A percentile compares a stretch with the other conserved stretches of the same genome.
These are phyloP conservation scores for Rhodamnia argentea DNA, from an alignment of 345 rosid genomes.

Conservation along the genomic window DNA sequence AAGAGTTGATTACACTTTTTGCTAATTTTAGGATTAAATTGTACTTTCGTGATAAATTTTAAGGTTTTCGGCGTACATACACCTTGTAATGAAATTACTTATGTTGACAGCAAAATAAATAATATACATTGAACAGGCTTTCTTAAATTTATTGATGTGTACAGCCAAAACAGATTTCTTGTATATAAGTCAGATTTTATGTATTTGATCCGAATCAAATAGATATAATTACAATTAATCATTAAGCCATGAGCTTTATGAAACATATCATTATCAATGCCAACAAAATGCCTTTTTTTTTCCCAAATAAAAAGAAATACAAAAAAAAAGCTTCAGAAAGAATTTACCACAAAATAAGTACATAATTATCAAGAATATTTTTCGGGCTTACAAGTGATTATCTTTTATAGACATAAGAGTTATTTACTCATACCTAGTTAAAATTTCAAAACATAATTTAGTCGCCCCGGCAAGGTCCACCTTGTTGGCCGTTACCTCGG, in stretches of 20 bases:
- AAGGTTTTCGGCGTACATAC: too few species aligned
- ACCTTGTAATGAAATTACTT: background rate
- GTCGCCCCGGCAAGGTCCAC: background rate
- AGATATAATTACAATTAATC: background rate
- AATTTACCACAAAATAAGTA: background rate
- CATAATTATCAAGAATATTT: background rate
- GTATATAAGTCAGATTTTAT: background rate
- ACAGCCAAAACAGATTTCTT: background rate
- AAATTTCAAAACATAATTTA: background rate
- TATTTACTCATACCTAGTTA: background rate
- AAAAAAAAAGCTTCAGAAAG: too few species aligned
- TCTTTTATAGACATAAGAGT: background rate
- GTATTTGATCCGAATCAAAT: background rate
- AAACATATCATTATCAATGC: background rate
- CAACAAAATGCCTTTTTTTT: background rate
- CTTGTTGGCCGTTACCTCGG: too few species aligned
- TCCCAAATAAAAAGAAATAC: too few species aligned
- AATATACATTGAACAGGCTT: too few species aligned
- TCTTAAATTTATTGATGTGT: background rate
- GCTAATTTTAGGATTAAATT: too few species aligned
- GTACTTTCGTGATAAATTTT: too few species aligned
- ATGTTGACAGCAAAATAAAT: background rate
- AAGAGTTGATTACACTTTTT: too few species aligned
- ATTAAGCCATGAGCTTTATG: background rate
- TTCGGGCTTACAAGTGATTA: background rate